Conservation (phyloP, 2,329 filamentous ascomycete species). For the Ustulina deusta region DNA sequence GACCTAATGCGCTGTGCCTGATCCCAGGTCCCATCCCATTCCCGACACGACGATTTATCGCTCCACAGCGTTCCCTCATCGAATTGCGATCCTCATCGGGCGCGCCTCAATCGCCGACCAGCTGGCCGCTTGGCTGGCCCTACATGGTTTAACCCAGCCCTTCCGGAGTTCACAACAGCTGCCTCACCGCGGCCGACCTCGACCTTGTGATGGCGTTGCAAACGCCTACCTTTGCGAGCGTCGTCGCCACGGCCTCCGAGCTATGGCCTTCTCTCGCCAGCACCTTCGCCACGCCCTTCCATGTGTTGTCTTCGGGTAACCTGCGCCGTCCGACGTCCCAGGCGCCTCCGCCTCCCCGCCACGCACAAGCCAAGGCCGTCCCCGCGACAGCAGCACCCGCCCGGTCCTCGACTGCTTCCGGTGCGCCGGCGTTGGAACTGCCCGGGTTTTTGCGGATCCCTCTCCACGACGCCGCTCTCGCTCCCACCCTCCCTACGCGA, state of each 20-base stretch:
- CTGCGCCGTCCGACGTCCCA: slow-evolving; percentile 14
- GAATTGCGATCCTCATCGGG: slow-evolving; percentile 25
- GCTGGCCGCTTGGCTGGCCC: slow-evolving; percentile 35
- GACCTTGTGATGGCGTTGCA: slow-evolving; percentile 49
- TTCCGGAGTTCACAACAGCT: slow-evolving; percentile 3
- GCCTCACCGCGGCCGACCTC: slow-evolving; percentile 18
- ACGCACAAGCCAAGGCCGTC: slow-evolving; percentile 7
- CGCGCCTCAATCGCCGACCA: slow-evolving; percentile 10
- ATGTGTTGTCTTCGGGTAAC: slow-evolving; percentile 40
- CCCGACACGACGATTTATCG: neutral
- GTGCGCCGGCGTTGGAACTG: slow-evolving; percentile 44
- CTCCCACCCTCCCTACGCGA: slow-evolving; percentile 32
- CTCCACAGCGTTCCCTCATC: neutral
- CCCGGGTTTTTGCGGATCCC: slow-evolving; percentile 53
- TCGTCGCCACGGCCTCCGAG: slow-evolving; percentile 59
- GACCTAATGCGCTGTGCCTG: neutral
- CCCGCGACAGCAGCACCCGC: slow-evolving; percentile 22
- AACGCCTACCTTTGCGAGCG: slow-evolving; percentile 51
- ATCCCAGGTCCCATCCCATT: neutral
- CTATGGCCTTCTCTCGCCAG: slow-evolving; percentile 61
- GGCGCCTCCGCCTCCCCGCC: slow-evolving; percentile 3
- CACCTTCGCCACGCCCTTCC: slow-evolving; percentile 55
- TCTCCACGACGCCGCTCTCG: slow-evolving; percentile 40
- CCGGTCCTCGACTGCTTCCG: slow-evolving; percentile 32
- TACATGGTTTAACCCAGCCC: slow-evolving; percentile 20